Percentiles rank a stretch among this genome's conserved stretches.
Conservation (phyloP, 352 stramenopile genomes). For the Pythium brassicae region DNA sequence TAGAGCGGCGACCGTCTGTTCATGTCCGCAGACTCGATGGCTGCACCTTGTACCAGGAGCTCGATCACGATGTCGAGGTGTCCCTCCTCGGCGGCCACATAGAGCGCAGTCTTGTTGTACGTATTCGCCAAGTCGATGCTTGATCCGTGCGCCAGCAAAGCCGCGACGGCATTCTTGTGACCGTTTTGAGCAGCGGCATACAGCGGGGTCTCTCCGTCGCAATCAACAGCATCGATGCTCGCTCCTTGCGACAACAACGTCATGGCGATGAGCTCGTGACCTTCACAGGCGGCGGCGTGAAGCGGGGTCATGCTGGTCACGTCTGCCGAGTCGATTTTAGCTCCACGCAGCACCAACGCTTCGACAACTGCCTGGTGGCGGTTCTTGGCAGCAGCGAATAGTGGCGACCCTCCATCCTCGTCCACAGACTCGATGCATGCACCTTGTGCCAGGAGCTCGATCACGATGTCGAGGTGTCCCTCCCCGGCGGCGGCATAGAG, state of each 20-base stretch:
- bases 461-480: too few relatives aligned
- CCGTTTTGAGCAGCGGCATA: neutral
- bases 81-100: neutral
- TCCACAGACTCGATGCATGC: too few relatives aligned
- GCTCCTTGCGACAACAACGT: neutral
- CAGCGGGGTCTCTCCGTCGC: neutral
- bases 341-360: too few relatives aligned
- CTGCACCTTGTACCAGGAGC: neutral
- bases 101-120: neutral
- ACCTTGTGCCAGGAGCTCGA: too few relatives aligned
- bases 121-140: neutral
- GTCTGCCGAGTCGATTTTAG: too few relatives aligned
- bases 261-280: neutral
- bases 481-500: neutral
- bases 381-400: too few relatives aligned
- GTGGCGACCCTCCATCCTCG: conserved; percentile 12
- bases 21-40: neutral
- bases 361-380: neutral
- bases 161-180: neutral
- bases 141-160: neutral
- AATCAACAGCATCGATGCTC: neutral
- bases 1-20: conserved; percentile 28
- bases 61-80: neutral
- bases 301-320: neutral
- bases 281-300: neutral